Conservation (phyloP, 306 rosid genomes). For the Vigna unguiculata region DNA sequence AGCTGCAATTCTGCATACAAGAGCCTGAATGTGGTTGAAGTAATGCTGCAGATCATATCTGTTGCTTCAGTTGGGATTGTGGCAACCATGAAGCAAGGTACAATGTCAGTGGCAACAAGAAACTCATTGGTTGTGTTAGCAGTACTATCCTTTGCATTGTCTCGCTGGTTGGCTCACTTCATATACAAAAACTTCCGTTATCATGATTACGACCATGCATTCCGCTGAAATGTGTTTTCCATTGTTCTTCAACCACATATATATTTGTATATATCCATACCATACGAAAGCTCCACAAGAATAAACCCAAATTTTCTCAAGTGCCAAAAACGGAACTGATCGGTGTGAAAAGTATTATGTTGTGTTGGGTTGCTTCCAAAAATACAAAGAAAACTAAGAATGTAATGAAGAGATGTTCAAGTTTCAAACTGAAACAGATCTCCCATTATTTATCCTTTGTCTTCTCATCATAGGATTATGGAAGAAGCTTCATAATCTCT, state of each 20-base stretch:
- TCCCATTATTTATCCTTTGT: background rate
- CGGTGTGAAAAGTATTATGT: background rate
- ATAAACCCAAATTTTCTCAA: too few species aligned
- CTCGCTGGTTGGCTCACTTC: constrained; percentile 78
- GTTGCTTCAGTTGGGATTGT: constrained; percentile 71
- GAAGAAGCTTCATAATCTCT: background rate
- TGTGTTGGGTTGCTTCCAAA: constrained; percentile 12
- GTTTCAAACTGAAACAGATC: constrained; percentile 30
- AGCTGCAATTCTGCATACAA: constrained; percentile 85
- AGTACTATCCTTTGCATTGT: constrained; percentile 69
- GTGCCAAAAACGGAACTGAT: constrained; percentile 16
- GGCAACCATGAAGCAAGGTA: constrained; percentile 66
- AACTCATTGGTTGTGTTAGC: constrained; percentile 62
- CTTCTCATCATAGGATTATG: background rate
- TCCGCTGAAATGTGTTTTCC: constrained; percentile 47
- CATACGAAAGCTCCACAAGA: too few species aligned
- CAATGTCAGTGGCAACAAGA: constrained; percentile 52
- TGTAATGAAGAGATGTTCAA: constrained; percentile 2
- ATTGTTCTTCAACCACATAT: background rate
- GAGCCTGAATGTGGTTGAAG: constrained; percentile 69
- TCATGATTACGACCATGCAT: constrained; percentile 85
- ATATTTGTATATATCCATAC: too few species aligned
- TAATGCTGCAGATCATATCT: constrained; percentile 64
- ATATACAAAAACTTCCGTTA: constrained; percentile 78
- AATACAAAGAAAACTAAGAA: constrained; percentile 1